phyloP scores from a whole-genome alignment of 768 basidiomycete species.

The Leccinum longicurvipes region DNA sequence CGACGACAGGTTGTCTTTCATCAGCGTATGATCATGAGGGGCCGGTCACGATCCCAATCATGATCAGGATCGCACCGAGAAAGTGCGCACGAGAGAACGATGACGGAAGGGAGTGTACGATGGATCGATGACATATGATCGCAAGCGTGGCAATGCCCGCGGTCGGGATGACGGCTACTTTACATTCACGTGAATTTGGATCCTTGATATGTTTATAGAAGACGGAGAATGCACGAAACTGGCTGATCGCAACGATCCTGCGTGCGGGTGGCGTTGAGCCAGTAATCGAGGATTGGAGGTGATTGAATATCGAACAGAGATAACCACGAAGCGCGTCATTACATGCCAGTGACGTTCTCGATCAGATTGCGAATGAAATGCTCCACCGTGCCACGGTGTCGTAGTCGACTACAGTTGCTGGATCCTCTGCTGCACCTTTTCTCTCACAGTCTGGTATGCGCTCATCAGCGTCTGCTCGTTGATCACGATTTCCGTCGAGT shows the following conservation, averaged over 20 bases:
- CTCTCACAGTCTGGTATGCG: conserved; percentile 88
- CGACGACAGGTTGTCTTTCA: conserved; percentile 10
- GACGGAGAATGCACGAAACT: background rate
- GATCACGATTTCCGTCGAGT: conserved; percentile 95
- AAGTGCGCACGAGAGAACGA: background rate
- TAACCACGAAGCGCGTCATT: background rate
- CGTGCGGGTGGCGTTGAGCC: background rate
- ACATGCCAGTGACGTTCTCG: background rate
- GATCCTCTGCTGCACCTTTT: conserved; percentile 80
- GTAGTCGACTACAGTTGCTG: conserved; percentile 55
- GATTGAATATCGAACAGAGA: background rate
- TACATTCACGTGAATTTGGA: background rate
- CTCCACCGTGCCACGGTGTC: background rate
- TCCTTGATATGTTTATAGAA: background rate
- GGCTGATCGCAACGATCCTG: background rate
- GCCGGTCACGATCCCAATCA: too few species aligned
- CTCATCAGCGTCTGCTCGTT: conserved; percentile 96
- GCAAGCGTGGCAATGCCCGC: background rate
- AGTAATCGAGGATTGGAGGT: background rate
- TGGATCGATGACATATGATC: background rate
- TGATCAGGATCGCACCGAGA: background rate
- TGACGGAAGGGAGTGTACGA: background rate
- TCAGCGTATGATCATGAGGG: conserved; percentile 6
- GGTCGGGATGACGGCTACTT: background rate
- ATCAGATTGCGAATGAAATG: background rate